Evolutionary conservation across 2,329 filamentous ascomycete species (phyloP), one percentile per base, ranked within the genome.

Genomic region (Alternaria longipes): DNA sequence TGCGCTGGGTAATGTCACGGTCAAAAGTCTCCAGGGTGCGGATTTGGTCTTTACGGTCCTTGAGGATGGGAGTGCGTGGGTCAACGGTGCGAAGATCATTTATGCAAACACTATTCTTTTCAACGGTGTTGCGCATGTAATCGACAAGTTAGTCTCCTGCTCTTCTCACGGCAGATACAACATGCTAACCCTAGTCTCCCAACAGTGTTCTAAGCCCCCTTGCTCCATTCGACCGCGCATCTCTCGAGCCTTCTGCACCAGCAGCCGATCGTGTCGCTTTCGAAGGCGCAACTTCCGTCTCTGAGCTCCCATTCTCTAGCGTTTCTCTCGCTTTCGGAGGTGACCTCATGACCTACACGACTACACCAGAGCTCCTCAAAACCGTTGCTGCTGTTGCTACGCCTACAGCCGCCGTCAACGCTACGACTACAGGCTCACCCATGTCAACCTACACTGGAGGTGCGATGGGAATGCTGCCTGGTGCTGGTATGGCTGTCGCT

Each of bases 71-170:
- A 67, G 66, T 18, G 69, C 62, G 1, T 74, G 60, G 60, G 69
- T 73, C 7, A 72, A 74, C 52, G 68, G 72, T 9, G 71, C 71
- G 8, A 60, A 58, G 46, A 70, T 74, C 45, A 59, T 54, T 0
- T 73, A 64, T 44, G 62, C 70, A 5, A 72, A 74, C 41, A 69
- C 46, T n/a, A 71, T 74, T 20, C 34, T 74, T 20, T 72, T 61
- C 44, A 74, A 73, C 20, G 71, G 71, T 22, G 61, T 72, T 11
- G 70, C 69, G 18, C 71, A 74, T 51, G 68, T 72, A 1, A 66
- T 74, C 18, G 71, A 74, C 53, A 62, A 45, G 71, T 72, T 52
- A 59, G 60, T 56, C 18, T 30, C 8, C 36, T 11, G 11, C 20
- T 7, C 7, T 18, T 6, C 7, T 26, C 20, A 4, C 14, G 4